These are phyloP conservation scores for Plantago ovata DNA, from an alignment of 257 asterid species.

Conservation along the genomic window DNA sequence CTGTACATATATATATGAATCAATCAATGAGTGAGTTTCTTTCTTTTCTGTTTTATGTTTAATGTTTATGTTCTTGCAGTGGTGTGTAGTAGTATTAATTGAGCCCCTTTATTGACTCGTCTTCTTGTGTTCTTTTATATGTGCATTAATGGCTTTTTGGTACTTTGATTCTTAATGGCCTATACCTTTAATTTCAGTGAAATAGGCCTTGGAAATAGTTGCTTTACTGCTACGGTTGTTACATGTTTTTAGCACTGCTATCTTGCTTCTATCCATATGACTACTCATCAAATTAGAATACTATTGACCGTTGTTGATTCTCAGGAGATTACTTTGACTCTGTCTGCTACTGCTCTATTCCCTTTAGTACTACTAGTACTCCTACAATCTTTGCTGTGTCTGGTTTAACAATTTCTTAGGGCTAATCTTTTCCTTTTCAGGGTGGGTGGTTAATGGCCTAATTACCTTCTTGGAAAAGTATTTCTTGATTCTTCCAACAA, in stretches of 20 bases:
- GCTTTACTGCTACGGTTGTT: slow-evolving; percentile 28
- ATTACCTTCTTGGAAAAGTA: slow-evolving; percentile 21
- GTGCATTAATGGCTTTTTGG: slow-evolving; percentile 37
- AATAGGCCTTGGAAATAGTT: slow-evolving; percentile 34
- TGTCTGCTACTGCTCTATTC: not conserved
- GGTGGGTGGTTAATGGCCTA: slow-evolving; percentile 11
- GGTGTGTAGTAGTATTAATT: slow-evolving; percentile 32
- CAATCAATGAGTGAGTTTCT: slow-evolving; percentile 8
- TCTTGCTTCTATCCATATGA: slow-evolving; percentile 28
- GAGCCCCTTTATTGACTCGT: slow-evolving; percentile 35
- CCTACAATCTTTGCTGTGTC: no score
- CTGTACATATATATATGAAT: slow-evolving; percentile 22
- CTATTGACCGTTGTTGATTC: slow-evolving; percentile 14
- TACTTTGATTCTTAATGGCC: slow-evolving; percentile 23
- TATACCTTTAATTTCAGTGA: slow-evolving; percentile 36
- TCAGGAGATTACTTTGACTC: slow-evolving; percentile 1
- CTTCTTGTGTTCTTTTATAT: slow-evolving; percentile 23
- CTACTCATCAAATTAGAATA: slow-evolving; percentile 14
- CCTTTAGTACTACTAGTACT: no score
- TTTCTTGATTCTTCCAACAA: slow-evolving; percentile 23
- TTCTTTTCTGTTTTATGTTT: not conserved
- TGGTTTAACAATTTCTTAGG: not conserved
- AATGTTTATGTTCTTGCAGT: slow-evolving; percentile 33
- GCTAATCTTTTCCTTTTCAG: slow-evolving; percentile 3
- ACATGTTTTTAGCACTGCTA: slow-evolving; percentile 28